These are phyloP conservation scores for Globisporangium viniferum DNA, from an alignment of 352 stramenopile genomes.

Conservation along the genomic window DNA sequence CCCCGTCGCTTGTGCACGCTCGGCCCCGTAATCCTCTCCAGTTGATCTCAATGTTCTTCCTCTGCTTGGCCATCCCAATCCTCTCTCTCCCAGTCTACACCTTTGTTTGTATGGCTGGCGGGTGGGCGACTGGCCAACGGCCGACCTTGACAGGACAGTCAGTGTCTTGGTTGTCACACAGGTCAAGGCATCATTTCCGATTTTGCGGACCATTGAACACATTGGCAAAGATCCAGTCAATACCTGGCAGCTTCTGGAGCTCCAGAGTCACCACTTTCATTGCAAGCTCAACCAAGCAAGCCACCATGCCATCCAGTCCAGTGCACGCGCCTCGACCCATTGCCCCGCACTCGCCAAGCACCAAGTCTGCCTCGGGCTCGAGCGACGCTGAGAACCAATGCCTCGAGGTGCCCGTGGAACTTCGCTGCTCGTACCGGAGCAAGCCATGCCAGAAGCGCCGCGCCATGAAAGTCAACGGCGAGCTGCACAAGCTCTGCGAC, in stretches of 20 bases:
- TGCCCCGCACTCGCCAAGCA: neutral
- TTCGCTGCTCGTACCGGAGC: conserved; percentile 32
- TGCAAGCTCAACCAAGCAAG: neutral
- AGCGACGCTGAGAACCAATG: neutral
- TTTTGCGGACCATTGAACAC: neutral
- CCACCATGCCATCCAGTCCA: neutral
- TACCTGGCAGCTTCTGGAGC: neutral
- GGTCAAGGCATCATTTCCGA: neutral
- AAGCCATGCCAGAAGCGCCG: conserved; percentile 34
- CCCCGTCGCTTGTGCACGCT: neutral
- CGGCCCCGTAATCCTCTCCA: neutral
- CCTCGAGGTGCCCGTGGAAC: conserved; percentile 1
- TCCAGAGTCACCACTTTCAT: neutral
- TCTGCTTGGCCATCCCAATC: neutral
- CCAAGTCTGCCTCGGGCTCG: neutral
- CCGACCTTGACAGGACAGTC: neutral
- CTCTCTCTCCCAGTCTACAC: neutral
- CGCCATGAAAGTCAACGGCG: conserved; percentile 42
- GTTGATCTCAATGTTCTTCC: neutral
- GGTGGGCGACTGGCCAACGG: neutral
- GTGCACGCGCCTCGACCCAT: neutral
- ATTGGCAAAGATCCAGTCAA: neutral
- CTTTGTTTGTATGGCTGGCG: neutral
- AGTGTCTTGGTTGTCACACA: neutral
- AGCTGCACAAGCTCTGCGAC: conserved; percentile 40